A percentile compares a stretch with the other conserved stretches of the same genome.
Evolutionary conservation across 2,329 filamentous ascomycete genomes (phyloP).

Genomic region (Talaromyces albobiverticillius): DNA sequence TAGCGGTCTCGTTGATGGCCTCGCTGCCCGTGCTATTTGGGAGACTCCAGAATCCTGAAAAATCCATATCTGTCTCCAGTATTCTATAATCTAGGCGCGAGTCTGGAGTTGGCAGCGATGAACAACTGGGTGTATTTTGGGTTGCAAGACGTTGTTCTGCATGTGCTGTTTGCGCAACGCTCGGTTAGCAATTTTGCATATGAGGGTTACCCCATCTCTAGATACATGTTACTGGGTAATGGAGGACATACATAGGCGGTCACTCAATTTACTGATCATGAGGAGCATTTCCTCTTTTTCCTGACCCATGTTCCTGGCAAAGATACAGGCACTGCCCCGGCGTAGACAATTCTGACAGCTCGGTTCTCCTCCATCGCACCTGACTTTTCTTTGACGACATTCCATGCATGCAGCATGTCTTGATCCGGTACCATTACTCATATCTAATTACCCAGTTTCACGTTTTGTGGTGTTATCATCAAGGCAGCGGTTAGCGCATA

Average conservation of each 20-base stretch:
- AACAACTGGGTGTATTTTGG: not conserved
- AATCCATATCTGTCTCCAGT: not conserved
- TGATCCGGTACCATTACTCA: not conserved
- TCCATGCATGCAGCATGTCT: slow-evolving; percentile 1
- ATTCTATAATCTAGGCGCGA: not conserved
- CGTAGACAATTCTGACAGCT: not conserved
- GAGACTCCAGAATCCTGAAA: not conserved
- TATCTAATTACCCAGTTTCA: not conserved
- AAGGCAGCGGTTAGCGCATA: no score
- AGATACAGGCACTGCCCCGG: not conserved
- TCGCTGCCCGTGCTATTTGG: not conserved
- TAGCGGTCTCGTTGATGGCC: not conserved
- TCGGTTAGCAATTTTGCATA: no score
- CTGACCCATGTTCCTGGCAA: not conserved
- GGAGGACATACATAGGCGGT: not conserved
- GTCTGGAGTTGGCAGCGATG: not conserved
- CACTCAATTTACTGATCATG: not conserved
- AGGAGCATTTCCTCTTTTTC: not conserved
- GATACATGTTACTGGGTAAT: no score
- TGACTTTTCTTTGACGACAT: not conserved
- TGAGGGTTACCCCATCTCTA: no score
- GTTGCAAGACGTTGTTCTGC: not conserved
- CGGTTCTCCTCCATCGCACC: not conserved
- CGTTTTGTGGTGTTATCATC: no score
- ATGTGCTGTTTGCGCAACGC: no score